Base-by-base conservation (phyloP, 2,329 filamentous ascomycete genomes). In the Pestalotiopsis sp. region DNA sequence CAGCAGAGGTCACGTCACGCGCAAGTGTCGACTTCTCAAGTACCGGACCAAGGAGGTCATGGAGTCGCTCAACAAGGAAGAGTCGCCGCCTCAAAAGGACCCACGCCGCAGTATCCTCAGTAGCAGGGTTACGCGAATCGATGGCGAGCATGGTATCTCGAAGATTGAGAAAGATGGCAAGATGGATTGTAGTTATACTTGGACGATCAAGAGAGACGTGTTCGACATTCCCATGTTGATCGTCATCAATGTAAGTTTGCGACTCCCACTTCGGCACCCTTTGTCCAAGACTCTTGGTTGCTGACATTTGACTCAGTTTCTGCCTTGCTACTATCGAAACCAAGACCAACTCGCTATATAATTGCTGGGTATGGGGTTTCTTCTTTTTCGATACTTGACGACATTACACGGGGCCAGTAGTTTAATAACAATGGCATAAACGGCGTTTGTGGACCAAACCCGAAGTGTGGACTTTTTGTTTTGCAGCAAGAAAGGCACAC, bases 201-300 rank as follows among this genome's bases (percentile, higher is more conserved):
- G 95, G 95, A 95, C 94, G 72, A 95, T 98, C 71, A 97, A 97
- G 83, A 88, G 95, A 72, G 96, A 99, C 80, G 94, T 96, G 56
- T 98, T 98, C 83, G 95, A 98, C 83, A 97, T 98, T 81, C 96
- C 96, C 25, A 97, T 98, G 94, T 86, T 98, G 83, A 97, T 98
- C 80, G 93, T 98, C 77, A 95, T 98, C 85, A 98, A 98, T 84
- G 96, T 98, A 81, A 91, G 95, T 91, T 9, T 67, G 31, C 23
- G 6, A 13, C 31, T 23, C 7, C 7, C 31, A 36, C 31, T 7
- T 38, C 13, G 61, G 14, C 2, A 9, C 39, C 20, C 11, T 31
- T 31, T 25, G 20, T 13, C 11, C n/a, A 38, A 25, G 57, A 12
- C 12, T 31, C 17, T 27, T 31, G 39, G 36, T 4, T 62, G 11